A percentile compares a stretch with the other conserved stretches of the same genome.
phyloP scores from a whole-genome alignment of 2,329 filamentous ascomycete species.

The Plectosphaerella plurivora region DNA sequence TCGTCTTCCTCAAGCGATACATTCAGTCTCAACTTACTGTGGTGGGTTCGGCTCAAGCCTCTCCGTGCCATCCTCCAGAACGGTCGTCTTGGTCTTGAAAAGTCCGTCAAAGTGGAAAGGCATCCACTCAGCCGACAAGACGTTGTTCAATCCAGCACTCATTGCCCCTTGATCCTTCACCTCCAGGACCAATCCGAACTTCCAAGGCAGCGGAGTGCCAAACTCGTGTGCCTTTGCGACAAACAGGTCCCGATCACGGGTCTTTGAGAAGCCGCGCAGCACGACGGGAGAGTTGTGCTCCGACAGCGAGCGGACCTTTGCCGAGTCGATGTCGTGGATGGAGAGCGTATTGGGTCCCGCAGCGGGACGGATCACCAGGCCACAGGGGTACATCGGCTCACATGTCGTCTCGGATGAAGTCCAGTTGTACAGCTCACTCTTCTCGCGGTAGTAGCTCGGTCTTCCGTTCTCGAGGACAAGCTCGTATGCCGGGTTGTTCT shows the following conservation, averaged over 20 bases:
- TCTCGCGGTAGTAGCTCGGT: slow-evolving; percentile 47
- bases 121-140: slow-evolving; percentile 50
- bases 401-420: slow-evolving; percentile 29
- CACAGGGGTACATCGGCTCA: slow-evolving; percentile 43
- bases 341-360: slow-evolving; percentile 23
- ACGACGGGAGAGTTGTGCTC: slow-evolving; percentile 49
- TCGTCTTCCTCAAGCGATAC: not conserved
- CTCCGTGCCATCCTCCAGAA: slow-evolving; percentile 31
- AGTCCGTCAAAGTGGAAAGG: slow-evolving; percentile 55
- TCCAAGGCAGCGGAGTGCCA: slow-evolving; percentile 45
- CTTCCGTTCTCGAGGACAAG: slow-evolving; percentile 38
- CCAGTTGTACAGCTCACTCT: slow-evolving; percentile 39
- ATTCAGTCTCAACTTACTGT: slow-evolving; percentile 20
- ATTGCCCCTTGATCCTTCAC: slow-evolving; percentile 43
- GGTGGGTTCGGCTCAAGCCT: slow-evolving; percentile 37
- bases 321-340: slow-evolving; percentile 37
- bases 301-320: slow-evolving; percentile 39
- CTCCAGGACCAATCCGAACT: slow-evolving; percentile 45
- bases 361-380: slow-evolving; percentile 33
- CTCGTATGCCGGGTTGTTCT: slow-evolving; percentile 32
- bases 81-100: slow-evolving; percentile 45
- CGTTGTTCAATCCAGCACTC: slow-evolving; percentile 43
- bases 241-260: slow-evolving; percentile 37
- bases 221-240: slow-evolving; percentile 40
- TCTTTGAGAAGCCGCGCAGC: slow-evolving; percentile 46